These are phyloP conservation scores for Daucus carota DNA, from an alignment of 129 eudicot species.

Conservation along the genomic window DNA sequence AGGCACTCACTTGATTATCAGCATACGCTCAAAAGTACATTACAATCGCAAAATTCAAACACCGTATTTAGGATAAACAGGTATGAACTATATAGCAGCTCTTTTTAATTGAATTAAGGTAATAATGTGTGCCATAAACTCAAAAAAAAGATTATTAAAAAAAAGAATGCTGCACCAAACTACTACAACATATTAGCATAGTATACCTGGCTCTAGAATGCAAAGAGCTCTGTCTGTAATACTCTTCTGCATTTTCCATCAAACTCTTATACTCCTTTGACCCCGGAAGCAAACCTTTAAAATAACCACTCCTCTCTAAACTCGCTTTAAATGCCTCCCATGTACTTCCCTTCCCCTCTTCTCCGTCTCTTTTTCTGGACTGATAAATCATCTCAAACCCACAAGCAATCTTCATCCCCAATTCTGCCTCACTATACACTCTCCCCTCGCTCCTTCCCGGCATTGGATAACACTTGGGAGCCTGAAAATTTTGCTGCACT, in stretches of 20 bases:
- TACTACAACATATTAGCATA: too few relatives aligned
- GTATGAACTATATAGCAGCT: too few relatives aligned
- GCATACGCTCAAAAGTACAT: too few relatives aligned
- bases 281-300: slow-evolving; percentile 74
- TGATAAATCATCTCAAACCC: slow-evolving; percentile 98
- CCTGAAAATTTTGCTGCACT: slow-evolving; percentile 83
- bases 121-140: too few relatives aligned
- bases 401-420: slow-evolving; percentile 94
- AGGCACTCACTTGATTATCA: too few relatives aligned
- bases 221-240: slow-evolving; percentile 51
- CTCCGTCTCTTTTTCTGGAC: slow-evolving; percentile 49
- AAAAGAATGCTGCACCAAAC: too few relatives aligned
- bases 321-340: slow-evolving; percentile 73
- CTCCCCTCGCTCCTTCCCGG: slow-evolving; percentile 49
- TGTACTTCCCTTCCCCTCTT: slow-evolving; percentile 73
- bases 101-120: too few relatives aligned
- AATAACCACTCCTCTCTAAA: slow-evolving; percentile 67
- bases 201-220: slow-evolving; percentile 56
- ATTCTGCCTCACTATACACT: slow-evolving; percentile 59
- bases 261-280: slow-evolving; percentile 70
- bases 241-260: slow-evolving; percentile 73
- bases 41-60: too few relatives aligned
- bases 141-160: too few relatives aligned
- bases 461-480: slow-evolving; percentile 79
- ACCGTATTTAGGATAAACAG: too few relatives aligned